Conservation (phyloP, 345 rosid species). For the Atalantia buxifolia region DNA sequence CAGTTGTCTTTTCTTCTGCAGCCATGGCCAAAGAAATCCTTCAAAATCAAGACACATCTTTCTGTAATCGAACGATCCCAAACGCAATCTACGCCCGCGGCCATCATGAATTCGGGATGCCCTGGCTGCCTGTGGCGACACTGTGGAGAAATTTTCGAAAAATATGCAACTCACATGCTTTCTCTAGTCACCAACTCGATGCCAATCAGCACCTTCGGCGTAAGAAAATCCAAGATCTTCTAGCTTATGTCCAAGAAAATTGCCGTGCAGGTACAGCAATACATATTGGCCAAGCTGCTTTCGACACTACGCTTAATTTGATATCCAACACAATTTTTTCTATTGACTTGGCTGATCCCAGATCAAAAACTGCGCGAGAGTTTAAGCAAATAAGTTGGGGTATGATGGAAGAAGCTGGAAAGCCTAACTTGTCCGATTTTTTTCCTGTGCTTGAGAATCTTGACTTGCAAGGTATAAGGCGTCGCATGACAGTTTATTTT, state of each 20-base stretch:
- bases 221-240: constrained; percentile 20
- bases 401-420: constrained; percentile 16
- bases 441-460: constrained; percentile 27
- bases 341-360: constrained; percentile 18
- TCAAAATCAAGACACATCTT: constrained; percentile 22
- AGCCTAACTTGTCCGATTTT: constrained; percentile 35
- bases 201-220: constrained; percentile 16
- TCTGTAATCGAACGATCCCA: constrained; percentile 14
- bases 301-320: constrained; percentile 15
- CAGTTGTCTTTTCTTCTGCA: constrained; percentile 27
- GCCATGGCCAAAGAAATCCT: constrained; percentile 26
- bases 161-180: constrained; percentile 23
- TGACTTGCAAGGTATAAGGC: constrained; percentile 29
- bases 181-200: constrained; percentile 25
- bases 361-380: constrained; percentile 15
- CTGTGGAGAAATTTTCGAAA: constrained; percentile 26
- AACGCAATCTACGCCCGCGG: constrained; percentile 1
- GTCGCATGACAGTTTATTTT: constrained; percentile 9
- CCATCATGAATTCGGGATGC: neutral
- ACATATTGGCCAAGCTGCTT: constrained; percentile 29
- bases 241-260: constrained; percentile 10
- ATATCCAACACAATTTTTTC: constrained; percentile 30
- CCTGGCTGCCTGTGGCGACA: constrained; percentile 11
- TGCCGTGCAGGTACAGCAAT: constrained; percentile 16
- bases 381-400: constrained; percentile 14